A percentile compares a stretch with the other conserved stretches of the same genome.
Conservation (phyloP, 1,284 basidiomycete genomes). For the Boletus subluridellus region DNA sequence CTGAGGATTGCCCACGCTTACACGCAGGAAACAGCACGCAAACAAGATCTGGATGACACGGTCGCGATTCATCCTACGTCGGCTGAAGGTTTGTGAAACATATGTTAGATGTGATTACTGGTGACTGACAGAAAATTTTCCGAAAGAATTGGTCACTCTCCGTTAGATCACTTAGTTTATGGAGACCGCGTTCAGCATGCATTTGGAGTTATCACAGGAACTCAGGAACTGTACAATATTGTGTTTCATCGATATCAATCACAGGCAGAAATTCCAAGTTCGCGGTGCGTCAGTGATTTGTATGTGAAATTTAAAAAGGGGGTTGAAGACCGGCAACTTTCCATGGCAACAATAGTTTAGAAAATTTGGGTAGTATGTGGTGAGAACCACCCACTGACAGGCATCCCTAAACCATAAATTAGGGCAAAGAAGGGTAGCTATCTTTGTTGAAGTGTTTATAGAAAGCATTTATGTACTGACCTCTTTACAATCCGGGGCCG, state of each 20-base stretch:
- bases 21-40: slow-evolving; percentile 51
- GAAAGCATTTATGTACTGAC: not conserved
- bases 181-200: not conserved
- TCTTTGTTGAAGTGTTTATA: not conserved
- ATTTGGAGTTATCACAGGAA: not conserved
- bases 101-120: not conserved
- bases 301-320: not conserved
- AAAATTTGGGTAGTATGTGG: no score
- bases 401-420: not conserved
- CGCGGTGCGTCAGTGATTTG: not conserved
- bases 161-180: slow-evolving; percentile 19
- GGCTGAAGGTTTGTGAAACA: slow-evolving; percentile 55
- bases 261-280: not conserved
- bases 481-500: not conserved
- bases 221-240: not conserved
- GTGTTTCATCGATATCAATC: not conserved
- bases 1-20: slow-evolving; percentile 6
- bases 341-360: not conserved
- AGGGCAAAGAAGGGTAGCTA: not conserved
- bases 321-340: not conserved
- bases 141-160: slow-evolving; percentile 29
- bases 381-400: not conserved
- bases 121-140: slow-evolving; percentile 11
- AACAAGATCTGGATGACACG: slow-evolving; percentile 82
- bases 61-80: slow-evolving; percentile 91